Base-by-base conservation (phyloP, 1,284 basidiomycete genomes). In the Moniliophthora roreri region DNA sequence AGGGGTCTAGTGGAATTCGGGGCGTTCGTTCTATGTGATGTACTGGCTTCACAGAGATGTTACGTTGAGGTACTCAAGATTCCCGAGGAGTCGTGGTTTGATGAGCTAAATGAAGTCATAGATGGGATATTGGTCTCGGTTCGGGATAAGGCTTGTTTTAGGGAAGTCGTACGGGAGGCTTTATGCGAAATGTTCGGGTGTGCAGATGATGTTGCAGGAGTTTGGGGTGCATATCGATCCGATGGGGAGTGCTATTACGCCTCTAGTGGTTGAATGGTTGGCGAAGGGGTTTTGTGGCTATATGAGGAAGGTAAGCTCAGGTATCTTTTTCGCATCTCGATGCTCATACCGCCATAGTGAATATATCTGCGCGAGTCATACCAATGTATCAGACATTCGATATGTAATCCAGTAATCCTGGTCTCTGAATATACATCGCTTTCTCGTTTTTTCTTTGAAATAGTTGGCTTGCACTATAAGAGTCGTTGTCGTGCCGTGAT, bases 221-320 rank as follows among this genome's bases (percentile, higher is more conserved):
- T 44, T 58, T 34, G 69, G 69, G 1, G 60, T 68, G 3, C 68
- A 70, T 47, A 60, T 63, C 50, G 69, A 69, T 47, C 61, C 64
- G 1, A 54, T 59, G 11, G 45, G 50, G 18, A 44, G 57, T 24
- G 15, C 28, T 3, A 44, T 65, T 46, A 60, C 57, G 6, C 51
- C 53, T 3, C 24, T 54, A 11, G 54, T 63, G 15, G 42, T 62
- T 38, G 53, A 55, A 9, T 65, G 63, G 60, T 24, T 63, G 20
- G 41, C 49, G 18, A 38, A 52, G 20, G 59, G 59, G 18, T 60
- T 53, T 32, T 11, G 28, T 32, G n/a, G n/a, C n/a, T n/a, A n/a
- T n/a, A n/a, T n/a, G n/a, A n/a, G n/a, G n/a, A n/a, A n/a, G n/a
- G n/a, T n/a, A n/a, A n/a, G n/a, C n/a, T n/a, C n/a, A n/a, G n/a